These are phyloP conservation scores for Davidsoniella australis DNA, from an alignment of 2,329 filamentous ascomycete species.

Conservation along the genomic window DNA sequence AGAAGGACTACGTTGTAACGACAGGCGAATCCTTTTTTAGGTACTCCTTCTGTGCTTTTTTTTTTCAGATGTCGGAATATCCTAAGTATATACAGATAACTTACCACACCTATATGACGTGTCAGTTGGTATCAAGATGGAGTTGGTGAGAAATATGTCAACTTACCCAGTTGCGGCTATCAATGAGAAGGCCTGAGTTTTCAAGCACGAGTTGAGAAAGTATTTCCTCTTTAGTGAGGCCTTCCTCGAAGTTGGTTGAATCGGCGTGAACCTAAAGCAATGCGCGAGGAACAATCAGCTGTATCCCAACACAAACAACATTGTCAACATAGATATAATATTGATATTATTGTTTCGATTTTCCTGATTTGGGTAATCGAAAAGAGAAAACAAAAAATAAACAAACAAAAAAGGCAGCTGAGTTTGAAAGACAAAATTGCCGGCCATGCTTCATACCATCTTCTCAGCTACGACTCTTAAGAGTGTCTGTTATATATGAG, in stretches of 20 bases:
- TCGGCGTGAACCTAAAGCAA: constrained; percentile 53
- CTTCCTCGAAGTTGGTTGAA: constrained; percentile 52
- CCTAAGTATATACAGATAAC: not conserved
- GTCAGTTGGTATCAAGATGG: not conserved
- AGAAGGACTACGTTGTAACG: too few relatives aligned
- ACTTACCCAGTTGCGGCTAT: constrained; percentile 63
- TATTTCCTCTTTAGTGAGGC: constrained; percentile 52
- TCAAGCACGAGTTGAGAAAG: constrained; percentile 60
- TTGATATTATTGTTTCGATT: not conserved
- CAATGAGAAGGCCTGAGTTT: constrained; percentile 50
- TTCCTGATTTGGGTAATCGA: not conserved
- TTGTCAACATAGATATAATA: not conserved
- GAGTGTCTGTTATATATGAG: too few relatives aligned
- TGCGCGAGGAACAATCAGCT: not conserved
- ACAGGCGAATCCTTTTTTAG: too few relatives aligned
- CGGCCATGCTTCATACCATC: too few relatives aligned
- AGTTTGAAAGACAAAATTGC: too few relatives aligned
- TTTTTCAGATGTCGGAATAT: too few relatives aligned
- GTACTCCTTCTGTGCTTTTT: too few relatives aligned
- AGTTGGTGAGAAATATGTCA: not conserved
- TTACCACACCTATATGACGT: constrained; percentile 8
- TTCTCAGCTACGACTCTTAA: too few relatives aligned
- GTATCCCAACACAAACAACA: not conserved
- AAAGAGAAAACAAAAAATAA: not conserved
- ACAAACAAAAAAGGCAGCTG: too few relatives aligned